These are phyloP conservation scores for Aspergillus affinis DNA, from an alignment of 495 filamentous ascomycete genomes.

Conservation along the genomic window DNA sequence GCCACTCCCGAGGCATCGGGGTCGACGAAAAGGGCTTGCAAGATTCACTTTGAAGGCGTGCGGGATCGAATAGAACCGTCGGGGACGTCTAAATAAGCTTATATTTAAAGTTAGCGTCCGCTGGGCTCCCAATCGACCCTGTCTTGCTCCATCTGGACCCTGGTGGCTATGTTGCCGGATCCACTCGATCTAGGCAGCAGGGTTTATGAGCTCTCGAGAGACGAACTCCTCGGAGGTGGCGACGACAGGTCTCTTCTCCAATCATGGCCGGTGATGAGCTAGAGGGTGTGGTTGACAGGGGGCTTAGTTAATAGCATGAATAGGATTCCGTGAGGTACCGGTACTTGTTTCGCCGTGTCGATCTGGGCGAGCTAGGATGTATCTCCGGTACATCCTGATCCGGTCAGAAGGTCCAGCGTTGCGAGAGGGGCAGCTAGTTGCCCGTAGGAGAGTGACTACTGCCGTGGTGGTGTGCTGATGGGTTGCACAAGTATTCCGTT, in stretches of 20 bases:
- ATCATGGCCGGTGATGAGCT: not conserved
- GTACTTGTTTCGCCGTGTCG: slow-evolving; percentile 2
- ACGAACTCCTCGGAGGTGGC: slow-evolving; percentile 8
- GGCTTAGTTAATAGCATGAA: slow-evolving; percentile 5
- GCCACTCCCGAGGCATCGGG: not conserved
- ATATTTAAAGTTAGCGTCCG: slow-evolving; percentile 16
- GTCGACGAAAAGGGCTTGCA: not conserved
- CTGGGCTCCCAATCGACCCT: not conserved
- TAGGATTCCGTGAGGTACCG: slow-evolving; percentile 2
- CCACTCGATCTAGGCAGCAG: slow-evolving; percentile 24
- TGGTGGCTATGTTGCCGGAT: slow-evolving; percentile 4
- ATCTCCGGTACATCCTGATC: not conserved
- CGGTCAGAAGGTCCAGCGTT: not conserved
- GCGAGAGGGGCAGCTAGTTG: not conserved
- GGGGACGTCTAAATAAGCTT: slow-evolving; percentile 24
- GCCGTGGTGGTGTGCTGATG: not conserved
- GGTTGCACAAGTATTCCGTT: not conserved
- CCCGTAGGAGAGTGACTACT: not conserved
- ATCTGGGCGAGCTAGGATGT: not conserved
- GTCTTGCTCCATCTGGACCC: slow-evolving; percentile 10
- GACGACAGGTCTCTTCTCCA: slow-evolving; percentile 7
- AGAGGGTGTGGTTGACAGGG: not conserved
- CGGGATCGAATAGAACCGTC: not conserved
- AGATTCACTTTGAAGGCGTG: not conserved
- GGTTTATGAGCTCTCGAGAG: slow-evolving; percentile 5